Evolutionary conservation across 106 monocot genomes (phyloP), one percentile per base, ranked within the genome.

Genomic region (Ottelia alismoides): DNA sequence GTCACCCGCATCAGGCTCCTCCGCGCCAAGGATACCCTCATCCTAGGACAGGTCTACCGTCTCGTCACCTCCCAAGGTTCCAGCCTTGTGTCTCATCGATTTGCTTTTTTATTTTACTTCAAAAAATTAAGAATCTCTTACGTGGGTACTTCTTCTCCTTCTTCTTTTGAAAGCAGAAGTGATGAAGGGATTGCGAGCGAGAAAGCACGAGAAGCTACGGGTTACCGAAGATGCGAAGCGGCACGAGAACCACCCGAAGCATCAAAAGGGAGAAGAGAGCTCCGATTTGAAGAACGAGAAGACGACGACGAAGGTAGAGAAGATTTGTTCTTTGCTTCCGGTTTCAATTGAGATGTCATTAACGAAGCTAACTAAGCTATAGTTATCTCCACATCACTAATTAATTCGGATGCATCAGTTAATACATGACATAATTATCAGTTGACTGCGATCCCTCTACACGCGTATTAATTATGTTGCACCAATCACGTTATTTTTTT

Each of bases 191-290:
- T 49, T 85, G 28, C 57, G 40, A 51, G 73, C 73, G 45, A 77
- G 84, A 61, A 91, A 78, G 67, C 28, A 70, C 12, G 87, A 87
- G 68, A 87, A 74, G 52, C 71, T 55, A 70, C 71, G 53, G 0
- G 58, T 66, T 47, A 23, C 40, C 14, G 78, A 75, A 16, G 20
- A 61, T 44, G 18, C 55, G 27, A 61, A 52, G n/a, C n/a, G n/a
- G 73, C 30, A 53, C 22, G 40, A 66, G 66, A 27, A 45, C 53
- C 60, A 49, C 28, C 17, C 2, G 25, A 21, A 52, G 25, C 43
- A 60, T 32, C 27, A 59, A 26, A 46, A 27, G 49, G 44, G 30
- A 2, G 25, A 29, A 17, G 46, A 29, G 7, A 28, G 60, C 22
- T 24, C 11, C 27, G 11, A 20, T 9, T 2, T 58, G 68, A 35